These are phyloP conservation scores for Ampelocalamus luodianensis DNA, from an alignment of 176 grass and related monocot species.

Conservation along the genomic window DNA sequence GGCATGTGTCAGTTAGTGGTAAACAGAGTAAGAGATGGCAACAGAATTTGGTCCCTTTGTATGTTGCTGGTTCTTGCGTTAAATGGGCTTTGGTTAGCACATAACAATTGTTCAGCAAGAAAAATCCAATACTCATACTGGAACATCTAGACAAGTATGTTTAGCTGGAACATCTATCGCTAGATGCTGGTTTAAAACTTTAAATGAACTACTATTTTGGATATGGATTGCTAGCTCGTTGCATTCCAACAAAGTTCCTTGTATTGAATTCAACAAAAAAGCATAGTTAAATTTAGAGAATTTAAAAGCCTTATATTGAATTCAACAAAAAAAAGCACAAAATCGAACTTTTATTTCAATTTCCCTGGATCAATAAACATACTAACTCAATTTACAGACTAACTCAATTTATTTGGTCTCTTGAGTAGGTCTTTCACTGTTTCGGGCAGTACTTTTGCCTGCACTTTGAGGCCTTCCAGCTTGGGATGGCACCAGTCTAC, in stretches of 20 bases:
- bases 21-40: conserved; percentile 2
- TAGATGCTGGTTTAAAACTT: not conserved
- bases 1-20: not conserved
- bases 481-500: no score
- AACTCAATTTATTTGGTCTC: no score
- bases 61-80: not conserved
- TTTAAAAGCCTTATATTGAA: no score
- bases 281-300: no score
- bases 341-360: no score
- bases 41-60: not conserved
- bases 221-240: not conserved
- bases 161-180: not conserved
- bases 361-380: no score
- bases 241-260: not conserved
- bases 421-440: no score
- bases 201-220: not conserved
- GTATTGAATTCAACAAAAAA: no score
- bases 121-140: not conserved
- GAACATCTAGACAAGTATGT: not conserved
- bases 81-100: not conserved
- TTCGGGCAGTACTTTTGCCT: no score
- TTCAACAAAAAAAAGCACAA: no score
- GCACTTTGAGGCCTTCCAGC: no score
- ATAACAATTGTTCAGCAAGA: not conserved
- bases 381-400: no score